Evolutionary conservation across 2,329 filamentous ascomycete genomes (phyloP).

Genomic region (Xylariaceae sp.): DNA sequence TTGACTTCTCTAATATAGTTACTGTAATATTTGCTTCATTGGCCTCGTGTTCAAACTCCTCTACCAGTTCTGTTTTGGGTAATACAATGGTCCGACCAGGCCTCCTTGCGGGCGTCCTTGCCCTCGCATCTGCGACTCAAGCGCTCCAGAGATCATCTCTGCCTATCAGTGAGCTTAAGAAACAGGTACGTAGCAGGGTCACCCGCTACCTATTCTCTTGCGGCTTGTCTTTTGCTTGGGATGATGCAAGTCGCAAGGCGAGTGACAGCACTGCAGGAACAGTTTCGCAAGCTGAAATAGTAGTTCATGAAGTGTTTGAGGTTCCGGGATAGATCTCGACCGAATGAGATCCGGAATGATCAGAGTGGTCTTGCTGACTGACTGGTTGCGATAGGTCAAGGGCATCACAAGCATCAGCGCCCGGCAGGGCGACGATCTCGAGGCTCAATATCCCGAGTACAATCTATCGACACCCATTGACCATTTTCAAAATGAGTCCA

Average conservation of each 20-base stretch:
- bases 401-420: slow-evolving; percentile 7
- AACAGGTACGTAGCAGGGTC: slow-evolving; percentile 17
- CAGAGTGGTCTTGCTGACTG: too few relatives aligned
- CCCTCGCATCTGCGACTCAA: slow-evolving; percentile 16
- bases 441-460: slow-evolving; percentile 32
- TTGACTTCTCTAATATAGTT: too few relatives aligned
- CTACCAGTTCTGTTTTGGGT: too few relatives aligned
- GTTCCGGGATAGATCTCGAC: too few relatives aligned
- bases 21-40: too few relatives aligned
- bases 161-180: slow-evolving; percentile 25
- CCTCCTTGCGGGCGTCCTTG: slow-evolving; percentile 12
- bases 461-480: slow-evolving; percentile 57
- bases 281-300: too few relatives aligned
- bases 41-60: too few relatives aligned
- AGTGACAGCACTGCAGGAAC: not conserved
- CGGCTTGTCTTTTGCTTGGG: too few relatives aligned
- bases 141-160: slow-evolving; percentile 22
- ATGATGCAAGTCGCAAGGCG: too few relatives aligned
- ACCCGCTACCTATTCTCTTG: too few relatives aligned
- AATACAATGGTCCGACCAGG: slow-evolving; percentile 13
- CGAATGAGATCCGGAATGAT: too few relatives aligned
- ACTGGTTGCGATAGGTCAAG: slow-evolving; percentile 11
- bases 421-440: slow-evolving; percentile 11
- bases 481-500: slow-evolving; percentile 76
- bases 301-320: too few relatives aligned